Conservation (phyloP, 2,329 filamentous ascomycete species). For the Pestalotiopsis sp. region DNA sequence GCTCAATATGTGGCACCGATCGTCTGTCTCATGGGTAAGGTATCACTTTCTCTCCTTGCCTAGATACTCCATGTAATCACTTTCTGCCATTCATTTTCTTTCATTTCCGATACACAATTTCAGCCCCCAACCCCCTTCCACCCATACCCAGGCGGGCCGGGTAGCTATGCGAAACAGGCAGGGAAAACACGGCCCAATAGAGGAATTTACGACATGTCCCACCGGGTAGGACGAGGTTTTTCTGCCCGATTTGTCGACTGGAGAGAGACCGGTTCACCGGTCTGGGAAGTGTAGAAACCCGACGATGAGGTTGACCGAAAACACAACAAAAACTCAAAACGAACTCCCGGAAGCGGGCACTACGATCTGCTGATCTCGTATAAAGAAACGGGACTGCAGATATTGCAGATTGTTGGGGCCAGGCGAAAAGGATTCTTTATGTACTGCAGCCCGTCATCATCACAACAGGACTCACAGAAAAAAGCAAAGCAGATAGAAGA, state of each 20-base stretch:
- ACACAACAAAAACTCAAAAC: not conserved
- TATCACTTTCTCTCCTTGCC: not conserved
- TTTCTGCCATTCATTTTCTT: not conserved
- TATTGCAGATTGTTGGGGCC: not conserved
- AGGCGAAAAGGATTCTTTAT: not conserved
- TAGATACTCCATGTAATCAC: not conserved
- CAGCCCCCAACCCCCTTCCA: not conserved
- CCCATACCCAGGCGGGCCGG: not conserved
- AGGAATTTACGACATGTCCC: not conserved
- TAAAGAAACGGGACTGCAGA: not conserved
- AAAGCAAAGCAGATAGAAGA: not conserved
- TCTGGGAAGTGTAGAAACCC: not conserved
- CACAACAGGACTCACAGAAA: not conserved
- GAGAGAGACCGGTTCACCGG: not conserved
- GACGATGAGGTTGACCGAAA: not conserved
- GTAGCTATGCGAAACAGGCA: not conserved
- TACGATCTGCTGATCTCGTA: not conserved
- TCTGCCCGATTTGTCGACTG: too few relatives aligned
- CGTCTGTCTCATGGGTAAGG: not conserved
- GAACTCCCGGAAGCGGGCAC: not conserved
- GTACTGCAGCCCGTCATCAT: not conserved
- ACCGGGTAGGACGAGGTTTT: too few relatives aligned
- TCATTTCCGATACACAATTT: not conserved
- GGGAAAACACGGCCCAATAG: not conserved
- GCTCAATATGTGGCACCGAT: not conserved